A percentile compares a stretch with the other conserved stretches of the same genome.
Conservation (phyloP, 441 rosid species). For the Gossypium schwendimanii region DNA sequence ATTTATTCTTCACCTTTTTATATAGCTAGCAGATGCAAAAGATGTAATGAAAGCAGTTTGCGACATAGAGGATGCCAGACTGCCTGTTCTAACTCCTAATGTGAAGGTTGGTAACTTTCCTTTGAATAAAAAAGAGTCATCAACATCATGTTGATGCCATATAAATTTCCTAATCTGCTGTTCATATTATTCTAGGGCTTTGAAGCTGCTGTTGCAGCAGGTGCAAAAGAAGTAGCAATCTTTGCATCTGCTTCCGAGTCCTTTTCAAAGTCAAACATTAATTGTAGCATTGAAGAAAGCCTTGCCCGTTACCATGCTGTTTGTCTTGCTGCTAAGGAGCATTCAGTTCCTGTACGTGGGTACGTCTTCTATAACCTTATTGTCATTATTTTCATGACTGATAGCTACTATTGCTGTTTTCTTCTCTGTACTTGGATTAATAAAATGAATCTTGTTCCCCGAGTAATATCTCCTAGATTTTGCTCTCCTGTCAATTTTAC, state of each 20-base stretch:
- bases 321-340: constrained; percentile 63
- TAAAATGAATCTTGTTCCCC: not conserved
- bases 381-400: not conserved
- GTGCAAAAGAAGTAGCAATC: constrained; percentile 90
- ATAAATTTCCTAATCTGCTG: constrained; percentile 21
- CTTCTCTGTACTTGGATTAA: not conserved
- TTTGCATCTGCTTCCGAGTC: constrained; percentile 99
- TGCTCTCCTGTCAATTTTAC: not conserved
- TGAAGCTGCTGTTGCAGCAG: constrained; percentile 92
- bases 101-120: constrained; percentile 48
- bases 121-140: not conserved
- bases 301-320: constrained; percentile 77
- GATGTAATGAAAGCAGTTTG: constrained; percentile 77
- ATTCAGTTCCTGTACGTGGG: constrained; percentile 85
- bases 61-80: constrained; percentile 54
- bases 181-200: constrained; percentile 60
- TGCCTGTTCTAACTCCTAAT: constrained; percentile 93
- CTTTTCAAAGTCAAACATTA: constrained; percentile 86
- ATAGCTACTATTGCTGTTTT: constrained; percentile 5
- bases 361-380: constrained; percentile 25
- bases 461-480: not conserved
- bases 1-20: constrained; percentile 8
- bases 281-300: constrained; percentile 90
- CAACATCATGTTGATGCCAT: constrained; percentile 6
- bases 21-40: constrained; percentile 85